Base-by-base conservation (phyloP, 2,329 filamentous ascomycete species). In the Aspergillus japonicus region DNA sequence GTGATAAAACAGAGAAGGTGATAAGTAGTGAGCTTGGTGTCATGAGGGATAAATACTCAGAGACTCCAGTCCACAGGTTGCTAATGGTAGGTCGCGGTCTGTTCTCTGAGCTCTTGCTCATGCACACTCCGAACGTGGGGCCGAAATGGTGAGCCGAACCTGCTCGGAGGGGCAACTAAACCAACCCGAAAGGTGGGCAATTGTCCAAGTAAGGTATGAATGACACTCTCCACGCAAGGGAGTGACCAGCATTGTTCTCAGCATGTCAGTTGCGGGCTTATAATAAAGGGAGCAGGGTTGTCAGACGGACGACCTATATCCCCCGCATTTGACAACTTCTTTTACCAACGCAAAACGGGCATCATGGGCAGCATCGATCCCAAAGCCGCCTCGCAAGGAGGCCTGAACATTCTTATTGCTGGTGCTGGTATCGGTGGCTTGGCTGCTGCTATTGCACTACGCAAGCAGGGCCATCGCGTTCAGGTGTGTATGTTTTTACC, bases 381-480 rank as follows among this genome's bases (percentile, higher is more conserved):
- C 2, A 59, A 59, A 33, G 49, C 55, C 24, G 29, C 61, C 33
- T 44, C 39, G 5, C 47, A 62, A 24, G 50, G n/a, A 54, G 66
- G 54, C 14, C 63, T 75, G 10, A 69, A 63, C n/a, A 62, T 76
- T 33, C 62, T 74, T 23, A 70, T 76, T 50, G 67, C 70, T 16
- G 73, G 73, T 19, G 73, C 71, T 24, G 73, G 73, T 5, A 74
- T 76, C 11, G 72, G 71, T 19, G 72, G 73, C 5, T 57, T 76
- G 19, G 65, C 69, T 11, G 68, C 72, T 16, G 72, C 73, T 0
- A 81, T 87, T 39, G 80, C 78, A 12, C 72, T 87, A 0, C 78
- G 84, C 7, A 78, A 81, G 58, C 77, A 81, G 49, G 83, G 83
- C 2, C 83, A 85, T 62, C 62, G 74, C 10, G 81, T 85, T 33